These are phyloP conservation scores for Zygnema circumcarinatum DNA, from an alignment of 139 green algal genomes.

Conservation along the genomic window DNA sequence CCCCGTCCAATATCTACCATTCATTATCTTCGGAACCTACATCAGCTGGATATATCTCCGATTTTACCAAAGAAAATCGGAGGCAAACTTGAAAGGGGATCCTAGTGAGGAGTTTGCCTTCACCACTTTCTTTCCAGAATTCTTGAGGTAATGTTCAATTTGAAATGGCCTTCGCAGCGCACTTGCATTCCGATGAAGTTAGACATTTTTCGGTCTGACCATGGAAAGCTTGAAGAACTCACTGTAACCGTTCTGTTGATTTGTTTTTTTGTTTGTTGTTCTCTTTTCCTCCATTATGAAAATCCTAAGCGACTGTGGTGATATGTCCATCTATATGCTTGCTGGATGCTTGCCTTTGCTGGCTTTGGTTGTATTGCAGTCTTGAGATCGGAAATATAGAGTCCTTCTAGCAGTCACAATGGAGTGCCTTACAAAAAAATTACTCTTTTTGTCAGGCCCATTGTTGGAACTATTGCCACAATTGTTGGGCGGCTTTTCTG, in stretches of 20 bases:
- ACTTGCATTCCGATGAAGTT: no score
- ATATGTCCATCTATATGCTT: no score
- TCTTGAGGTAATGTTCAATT: conserved; percentile 52
- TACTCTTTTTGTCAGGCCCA: conserved; percentile 30
- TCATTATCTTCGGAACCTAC: conserved; percentile 81
- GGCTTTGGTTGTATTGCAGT: no score
- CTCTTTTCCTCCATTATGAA: no score
- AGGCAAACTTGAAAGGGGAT: conserved; percentile 74
- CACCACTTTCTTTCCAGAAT: conserved; percentile 82
- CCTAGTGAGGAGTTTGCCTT: conserved; percentile 86
- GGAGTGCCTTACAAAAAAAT: no score
- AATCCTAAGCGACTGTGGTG: no score
- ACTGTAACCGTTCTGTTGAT: no score
- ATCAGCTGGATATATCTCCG: conserved; percentile 88
- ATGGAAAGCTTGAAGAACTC: not conserved
- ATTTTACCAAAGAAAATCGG: conserved; percentile 83
- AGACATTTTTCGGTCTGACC: not conserved
- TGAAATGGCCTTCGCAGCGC: no score
- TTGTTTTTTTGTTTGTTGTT: no score
- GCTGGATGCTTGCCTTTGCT: no score
- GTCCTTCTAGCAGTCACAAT: no score
- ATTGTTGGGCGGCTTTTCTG: conserved; percentile 30
- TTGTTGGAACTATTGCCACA: conserved; percentile 19
- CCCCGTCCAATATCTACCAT: conserved; percentile 69
- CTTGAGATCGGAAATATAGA: no score